phyloP scores from a whole-genome alignment of 1,284 basidiomycete species.

The Phylloboletellus chloephorus region DNA sequence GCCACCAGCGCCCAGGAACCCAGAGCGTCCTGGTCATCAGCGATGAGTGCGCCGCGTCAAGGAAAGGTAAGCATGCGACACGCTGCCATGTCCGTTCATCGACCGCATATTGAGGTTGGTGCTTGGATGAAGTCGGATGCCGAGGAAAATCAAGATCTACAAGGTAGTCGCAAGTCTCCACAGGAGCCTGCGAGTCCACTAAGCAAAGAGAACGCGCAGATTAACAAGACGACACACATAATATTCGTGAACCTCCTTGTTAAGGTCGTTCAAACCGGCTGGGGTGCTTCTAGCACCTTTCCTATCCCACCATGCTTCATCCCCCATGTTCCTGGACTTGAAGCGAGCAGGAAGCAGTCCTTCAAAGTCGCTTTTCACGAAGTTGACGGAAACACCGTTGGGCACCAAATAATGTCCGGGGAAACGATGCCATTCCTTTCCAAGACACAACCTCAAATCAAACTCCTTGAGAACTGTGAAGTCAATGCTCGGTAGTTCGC shows the following conservation, averaged over 20 bases:
- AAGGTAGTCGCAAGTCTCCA: conserved; percentile 77
- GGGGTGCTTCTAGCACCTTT: conserved; percentile 64
- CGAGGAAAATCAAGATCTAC: conserved; percentile 81
- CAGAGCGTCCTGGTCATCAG: conserved; percentile 71
- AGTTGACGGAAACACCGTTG: conserved; percentile 75
- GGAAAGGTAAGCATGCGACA: conserved; percentile 70
- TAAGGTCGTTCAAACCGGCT: conserved; percentile 80
- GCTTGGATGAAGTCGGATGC: conserved; percentile 46
- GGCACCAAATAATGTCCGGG: conserved; percentile 89
- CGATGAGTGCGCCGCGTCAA: conserved; percentile 73
- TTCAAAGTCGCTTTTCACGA: conserved; percentile 85
- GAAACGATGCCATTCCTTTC: conserved; percentile 96
- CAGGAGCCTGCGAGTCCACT: conserved; percentile 51
- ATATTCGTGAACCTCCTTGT: conserved; percentile 71
- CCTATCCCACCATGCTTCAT: conserved; percentile 54
- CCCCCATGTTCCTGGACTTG: conserved; percentile 24
- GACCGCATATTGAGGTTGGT: conserved; percentile 75
- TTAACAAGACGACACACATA: conserved; percentile 59
- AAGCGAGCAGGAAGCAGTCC: conserved; percentile 90
- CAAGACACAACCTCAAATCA: conserved; percentile 79
- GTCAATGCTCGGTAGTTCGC: conserved; percentile 61
- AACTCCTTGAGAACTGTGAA: conserved; percentile 66
- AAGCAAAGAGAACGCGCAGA: conserved; percentile 5
- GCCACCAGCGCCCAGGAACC: conserved; percentile 68
- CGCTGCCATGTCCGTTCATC: conserved; percentile 69